A percentile compares a stretch with the other conserved stretches of the same genome.
Conservation (phyloP, 106 monocot species). For the Posidonia australis region DNA sequence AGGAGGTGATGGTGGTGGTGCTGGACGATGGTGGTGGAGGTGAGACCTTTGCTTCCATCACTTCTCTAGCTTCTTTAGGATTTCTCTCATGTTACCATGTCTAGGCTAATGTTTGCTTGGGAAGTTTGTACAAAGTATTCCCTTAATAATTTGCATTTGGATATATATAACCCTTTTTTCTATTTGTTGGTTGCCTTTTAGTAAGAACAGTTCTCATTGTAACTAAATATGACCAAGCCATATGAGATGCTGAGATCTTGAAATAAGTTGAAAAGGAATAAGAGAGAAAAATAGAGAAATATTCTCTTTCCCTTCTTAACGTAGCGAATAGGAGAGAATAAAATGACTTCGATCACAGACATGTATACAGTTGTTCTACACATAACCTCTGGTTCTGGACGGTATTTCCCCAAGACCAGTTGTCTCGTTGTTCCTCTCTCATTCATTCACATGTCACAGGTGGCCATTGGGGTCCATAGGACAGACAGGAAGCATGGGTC, state of each 20-base stretch:
- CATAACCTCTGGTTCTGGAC: neutral
- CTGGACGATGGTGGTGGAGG: neutral
- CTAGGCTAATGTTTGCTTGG: neutral
- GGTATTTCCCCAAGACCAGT: neutral
- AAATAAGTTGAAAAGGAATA: too few species aligned
- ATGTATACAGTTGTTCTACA: neutral
- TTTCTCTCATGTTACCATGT: neutral
- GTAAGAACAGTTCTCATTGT: too few species aligned
- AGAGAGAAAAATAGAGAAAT: too few species aligned
- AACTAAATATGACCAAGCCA: too few species aligned
- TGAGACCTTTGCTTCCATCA: neutral
- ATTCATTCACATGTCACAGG: neutral
- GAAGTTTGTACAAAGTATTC: neutral
- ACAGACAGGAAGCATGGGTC: conserved; percentile 1
- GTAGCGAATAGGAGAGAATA: too few species aligned
- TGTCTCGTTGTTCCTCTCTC: neutral
- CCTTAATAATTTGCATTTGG: neutral
- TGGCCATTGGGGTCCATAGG: neutral
- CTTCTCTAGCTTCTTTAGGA: neutral
- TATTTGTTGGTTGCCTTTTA: neutral
- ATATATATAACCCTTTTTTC: neutral
- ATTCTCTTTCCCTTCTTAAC: too few species aligned
- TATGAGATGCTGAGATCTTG: too few species aligned
- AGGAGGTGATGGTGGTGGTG: neutral
- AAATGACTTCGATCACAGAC: too few species aligned